These are phyloP conservation scores for Apium graveolens DNA, from an alignment of 129 eudicot species.

Conservation along the genomic window DNA sequence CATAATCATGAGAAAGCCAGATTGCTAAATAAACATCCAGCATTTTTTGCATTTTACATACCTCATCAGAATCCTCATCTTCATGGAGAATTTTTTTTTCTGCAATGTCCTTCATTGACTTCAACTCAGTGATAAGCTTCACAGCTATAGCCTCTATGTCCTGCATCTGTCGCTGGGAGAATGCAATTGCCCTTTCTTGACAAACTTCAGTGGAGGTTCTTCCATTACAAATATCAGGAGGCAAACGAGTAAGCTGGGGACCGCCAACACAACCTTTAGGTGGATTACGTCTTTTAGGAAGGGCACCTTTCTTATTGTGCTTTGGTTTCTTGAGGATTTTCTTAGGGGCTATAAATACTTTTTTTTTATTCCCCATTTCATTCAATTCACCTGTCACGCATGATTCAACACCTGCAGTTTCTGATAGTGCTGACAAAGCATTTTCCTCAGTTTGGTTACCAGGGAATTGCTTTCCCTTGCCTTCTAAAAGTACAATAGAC, in stretches of 20 bases:
- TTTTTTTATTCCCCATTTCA: constrained; percentile 14
- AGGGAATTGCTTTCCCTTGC: constrained; percentile 47
- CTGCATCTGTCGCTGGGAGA: constrained; percentile 86
- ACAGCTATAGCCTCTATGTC: constrained; percentile 70
- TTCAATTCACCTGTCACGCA: constrained; percentile 12
- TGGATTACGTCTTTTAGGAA: constrained; percentile 16
- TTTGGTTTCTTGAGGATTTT: constrained; percentile 34
- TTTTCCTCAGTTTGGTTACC: constrained; percentile 31
- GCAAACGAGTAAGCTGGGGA: constrained; percentile 44
- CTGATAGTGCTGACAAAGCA: constrained; percentile 32
- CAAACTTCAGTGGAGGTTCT: constrained; percentile 62
- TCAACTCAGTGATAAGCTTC: constrained; percentile 68
- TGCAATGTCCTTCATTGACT: constrained; percentile 63
- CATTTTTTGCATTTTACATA: constrained; percentile 22
- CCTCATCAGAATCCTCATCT: constrained; percentile 79
- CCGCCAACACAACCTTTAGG: constrained; percentile 40
- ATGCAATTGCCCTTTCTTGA: constrained; percentile 68
- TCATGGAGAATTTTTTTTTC: constrained; percentile 58
- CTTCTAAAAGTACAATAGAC: constrained; percentile 29
- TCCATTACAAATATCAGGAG: constrained; percentile 50
- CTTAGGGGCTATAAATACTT: constrained; percentile 25
- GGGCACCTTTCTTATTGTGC: constrained; percentile 15
- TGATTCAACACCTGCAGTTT: constrained; percentile 8
- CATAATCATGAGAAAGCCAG: too few relatives aligned
- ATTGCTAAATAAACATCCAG: not conserved